A percentile compares a stretch with the other conserved stretches of the same genome.
phyloP scores from a whole-genome alignment of 1,139 yeast species.

The Pichia sp. region DNA sequence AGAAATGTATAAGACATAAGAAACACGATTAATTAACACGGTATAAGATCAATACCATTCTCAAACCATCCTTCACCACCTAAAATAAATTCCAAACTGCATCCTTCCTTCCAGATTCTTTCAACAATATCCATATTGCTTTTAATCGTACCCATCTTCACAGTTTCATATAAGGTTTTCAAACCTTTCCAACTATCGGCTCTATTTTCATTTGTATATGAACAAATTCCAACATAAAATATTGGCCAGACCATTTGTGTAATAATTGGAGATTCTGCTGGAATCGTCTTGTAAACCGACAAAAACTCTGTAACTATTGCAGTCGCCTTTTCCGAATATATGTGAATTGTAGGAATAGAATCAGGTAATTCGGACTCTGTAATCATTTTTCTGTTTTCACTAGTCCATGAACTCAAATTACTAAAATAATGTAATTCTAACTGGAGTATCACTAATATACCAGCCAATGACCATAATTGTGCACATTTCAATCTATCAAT shows the following conservation, averaged over 20 bases:
- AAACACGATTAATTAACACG: slow-evolving; percentile 28
- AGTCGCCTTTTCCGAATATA: slow-evolving; percentile 21
- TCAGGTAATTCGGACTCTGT: slow-evolving; percentile 6
- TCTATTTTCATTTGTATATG: slow-evolving; percentile 32
- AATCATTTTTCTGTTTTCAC: slow-evolving; percentile 6
- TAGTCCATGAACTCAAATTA: slow-evolving; percentile 1
- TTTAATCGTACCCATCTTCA: slow-evolving; percentile 45
- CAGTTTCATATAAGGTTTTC: slow-evolving; percentile 38
- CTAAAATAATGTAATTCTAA: slow-evolving; percentile 25
- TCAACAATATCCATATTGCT: slow-evolving; percentile 37
- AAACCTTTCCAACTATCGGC: slow-evolving; percentile 30
- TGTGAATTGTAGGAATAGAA: slow-evolving; percentile 6
- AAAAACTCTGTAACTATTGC: slow-evolving; percentile 40
- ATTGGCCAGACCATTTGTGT: slow-evolving; percentile 60
- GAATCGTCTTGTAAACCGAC: slow-evolving; percentile 38
- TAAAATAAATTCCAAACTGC: slow-evolving; percentile 37
- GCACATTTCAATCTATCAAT: slow-evolving; percentile 40
- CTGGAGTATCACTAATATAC: slow-evolving; percentile 32
- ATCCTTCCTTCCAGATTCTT: slow-evolving; percentile 38
- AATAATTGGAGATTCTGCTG: slow-evolving; percentile 38
- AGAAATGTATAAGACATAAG: too few relatives aligned
- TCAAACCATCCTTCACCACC: slow-evolving; percentile 38
- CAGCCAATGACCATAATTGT: slow-evolving; percentile 50
- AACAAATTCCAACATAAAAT: slow-evolving; percentile 41
- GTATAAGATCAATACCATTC: slow-evolving; percentile 43